Conservation (phyloP, 2,329 filamentous ascomycete species). For the Ceratocystiopsis sp. region DNA sequence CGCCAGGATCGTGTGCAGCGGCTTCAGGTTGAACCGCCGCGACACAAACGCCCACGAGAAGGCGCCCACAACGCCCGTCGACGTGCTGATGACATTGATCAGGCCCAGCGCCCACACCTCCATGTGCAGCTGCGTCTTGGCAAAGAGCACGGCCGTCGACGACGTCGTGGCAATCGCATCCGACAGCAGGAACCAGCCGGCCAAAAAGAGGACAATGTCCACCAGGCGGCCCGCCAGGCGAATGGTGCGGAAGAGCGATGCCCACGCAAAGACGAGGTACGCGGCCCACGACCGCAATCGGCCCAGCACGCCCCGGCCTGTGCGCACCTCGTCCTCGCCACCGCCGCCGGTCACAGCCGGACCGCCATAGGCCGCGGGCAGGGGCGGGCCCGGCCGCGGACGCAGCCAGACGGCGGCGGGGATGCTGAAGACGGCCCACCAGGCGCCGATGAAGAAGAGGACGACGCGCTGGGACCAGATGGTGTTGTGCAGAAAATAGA, state of each 20-base stretch:
- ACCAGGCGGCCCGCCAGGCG: slow-evolving; percentile 54
- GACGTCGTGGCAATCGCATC: slow-evolving; percentile 91
- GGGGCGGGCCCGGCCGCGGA: slow-evolving; percentile 71
- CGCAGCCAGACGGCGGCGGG: slow-evolving; percentile 78
- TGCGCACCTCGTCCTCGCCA: too few species aligned
- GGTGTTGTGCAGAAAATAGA: slow-evolving; percentile 56
- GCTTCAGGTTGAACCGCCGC: slow-evolving; percentile 47
- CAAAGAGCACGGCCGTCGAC: slow-evolving; percentile 87
- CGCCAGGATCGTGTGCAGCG: slow-evolving; percentile 79
- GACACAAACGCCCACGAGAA: slow-evolving; percentile 79
- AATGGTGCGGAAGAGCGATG: slow-evolving; percentile 64
- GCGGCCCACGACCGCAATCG: slow-evolving; percentile 34
- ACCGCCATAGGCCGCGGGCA: slow-evolving; percentile 23
- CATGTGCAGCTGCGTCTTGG: slow-evolving; percentile 88
- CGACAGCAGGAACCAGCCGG: slow-evolving; percentile 85
- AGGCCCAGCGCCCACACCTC: slow-evolving; percentile 70
- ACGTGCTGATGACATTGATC: slow-evolving; percentile 84
- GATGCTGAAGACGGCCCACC: slow-evolving; percentile 88
- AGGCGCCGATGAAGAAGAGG: slow-evolving; percentile 69
- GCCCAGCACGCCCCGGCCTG: slow-evolving; percentile 16
- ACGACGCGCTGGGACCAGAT: slow-evolving; percentile 78
- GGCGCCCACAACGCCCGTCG: slow-evolving; percentile 69
- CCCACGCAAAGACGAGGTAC: slow-evolving; percentile 76
- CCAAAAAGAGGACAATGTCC: slow-evolving; percentile 64
- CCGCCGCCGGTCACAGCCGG: slow-evolving; percentile 10